phyloP scores from a whole-genome alignment of 306 rosid genomes.

The Inga oerstediana region DNA sequence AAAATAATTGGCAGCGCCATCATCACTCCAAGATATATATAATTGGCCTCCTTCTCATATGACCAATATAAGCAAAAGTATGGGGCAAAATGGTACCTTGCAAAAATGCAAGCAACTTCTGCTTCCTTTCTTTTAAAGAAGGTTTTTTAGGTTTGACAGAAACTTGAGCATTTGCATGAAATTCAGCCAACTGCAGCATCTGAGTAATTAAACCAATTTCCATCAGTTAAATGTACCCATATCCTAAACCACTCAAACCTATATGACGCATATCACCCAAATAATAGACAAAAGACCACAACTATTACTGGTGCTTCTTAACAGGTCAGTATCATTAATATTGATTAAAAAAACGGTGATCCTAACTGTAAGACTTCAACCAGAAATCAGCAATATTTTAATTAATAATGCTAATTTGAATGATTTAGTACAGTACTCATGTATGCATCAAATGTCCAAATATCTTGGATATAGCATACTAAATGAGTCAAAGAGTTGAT shows the following conservation, averaged over 20 bases:
- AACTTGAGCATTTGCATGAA: constrained; percentile 73
- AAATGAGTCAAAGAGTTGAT: constrained; percentile 20
- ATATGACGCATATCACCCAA: constrained; percentile 11
- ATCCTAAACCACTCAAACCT: constrained; percentile 1
- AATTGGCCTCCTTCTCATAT: constrained; percentile 22
- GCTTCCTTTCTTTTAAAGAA: constrained; percentile 86
- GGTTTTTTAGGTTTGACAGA: constrained; percentile 82
- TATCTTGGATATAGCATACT: constrained; percentile 6
- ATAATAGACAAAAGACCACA: neutral
- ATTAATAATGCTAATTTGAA: constrained; percentile 1
- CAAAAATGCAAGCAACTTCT: constrained; percentile 85
- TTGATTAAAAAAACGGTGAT: neutral
- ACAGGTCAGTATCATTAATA: constrained; percentile 8
- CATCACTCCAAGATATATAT: constrained; percentile 29
- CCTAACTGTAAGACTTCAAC: constrained; percentile 21
- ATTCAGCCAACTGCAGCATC: constrained; percentile 98
- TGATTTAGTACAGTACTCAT: neutral
- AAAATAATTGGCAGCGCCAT: constrained; percentile 29
- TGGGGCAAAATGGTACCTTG: constrained; percentile 62
- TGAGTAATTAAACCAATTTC: constrained; percentile 46
- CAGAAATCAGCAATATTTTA: neutral
- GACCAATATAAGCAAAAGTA: constrained; percentile 24
- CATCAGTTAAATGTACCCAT: constrained; percentile 23
- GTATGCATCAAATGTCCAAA: constrained; percentile 16
- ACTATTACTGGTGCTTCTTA: neutral